A percentile compares a stretch with the other conserved stretches of the same genome.
These are phyloP conservation scores for Claviceps sp. DNA, from an alignment of 2,329 filamentous ascomycete genomes.

Conservation along the genomic window DNA sequence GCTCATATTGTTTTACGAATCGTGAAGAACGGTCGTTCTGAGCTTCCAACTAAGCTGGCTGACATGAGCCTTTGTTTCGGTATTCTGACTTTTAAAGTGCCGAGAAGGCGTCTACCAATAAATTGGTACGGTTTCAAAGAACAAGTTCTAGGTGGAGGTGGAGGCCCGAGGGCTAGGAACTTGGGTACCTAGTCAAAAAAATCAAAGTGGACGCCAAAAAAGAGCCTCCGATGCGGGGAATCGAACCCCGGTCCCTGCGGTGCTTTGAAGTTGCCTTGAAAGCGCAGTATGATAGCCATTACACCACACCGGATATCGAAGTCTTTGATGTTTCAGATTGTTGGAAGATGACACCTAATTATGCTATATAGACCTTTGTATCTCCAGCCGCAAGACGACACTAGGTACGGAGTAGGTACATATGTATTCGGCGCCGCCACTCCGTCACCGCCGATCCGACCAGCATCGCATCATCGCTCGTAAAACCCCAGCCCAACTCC, in stretches of 20 bases:
- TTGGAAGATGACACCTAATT: not conserved
- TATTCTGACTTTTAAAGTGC: too few species aligned
- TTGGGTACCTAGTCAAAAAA: not conserved
- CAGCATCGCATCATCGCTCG: not conserved
- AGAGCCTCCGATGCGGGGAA: constrained; percentile 9
- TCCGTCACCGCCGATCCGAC: not conserved
- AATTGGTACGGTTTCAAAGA: not conserved
- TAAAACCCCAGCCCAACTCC: not conserved
- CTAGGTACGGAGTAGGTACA: too few species aligned
- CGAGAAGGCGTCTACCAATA: not conserved
- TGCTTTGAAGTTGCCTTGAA: not conserved
- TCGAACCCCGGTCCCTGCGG: constrained; percentile 9
- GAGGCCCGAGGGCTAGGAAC: too few species aligned
- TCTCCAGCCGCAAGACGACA: too few species aligned
- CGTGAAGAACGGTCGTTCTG: too few species aligned
- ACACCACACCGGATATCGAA: constrained; percentile 6
- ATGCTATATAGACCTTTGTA: not conserved
- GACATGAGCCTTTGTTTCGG: too few species aligned
- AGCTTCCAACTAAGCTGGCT: too few species aligned
- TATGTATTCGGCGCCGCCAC: not conserved
- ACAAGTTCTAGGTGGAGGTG: too few species aligned
- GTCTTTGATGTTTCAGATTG: not conserved
- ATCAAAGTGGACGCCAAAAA: not conserved
- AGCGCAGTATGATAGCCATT: constrained; percentile 9
- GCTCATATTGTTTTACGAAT: too few species aligned